Base-by-base conservation (phyloP, 2,329 filamentous ascomycete species). In the Trichoderma asperellum region DNA sequence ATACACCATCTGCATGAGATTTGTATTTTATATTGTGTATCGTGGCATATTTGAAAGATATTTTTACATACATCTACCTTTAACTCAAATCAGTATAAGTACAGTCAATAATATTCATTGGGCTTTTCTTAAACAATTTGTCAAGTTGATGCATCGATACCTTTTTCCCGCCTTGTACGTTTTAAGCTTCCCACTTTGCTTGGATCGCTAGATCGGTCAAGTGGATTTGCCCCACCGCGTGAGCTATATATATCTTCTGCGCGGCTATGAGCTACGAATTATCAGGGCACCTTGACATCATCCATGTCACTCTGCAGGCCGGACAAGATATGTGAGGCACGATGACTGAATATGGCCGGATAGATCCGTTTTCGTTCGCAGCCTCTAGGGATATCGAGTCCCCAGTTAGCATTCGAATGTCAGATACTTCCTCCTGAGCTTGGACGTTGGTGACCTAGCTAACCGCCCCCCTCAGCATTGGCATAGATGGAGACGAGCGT, bases 331-430 rank as follows among this genome's bases (percentile, higher is more conserved):
- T 37, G 35, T 52, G 55, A 61, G 52, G 24, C 47, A 69, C 57
- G 70, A 81, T 81, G 79, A 69, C 78, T 73, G 79, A 81, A 71
- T 80, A 80, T 75, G 79, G 79, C 74, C 79, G 77, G 69, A 97
- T 97, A 93, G 96, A 99, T 82, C 91, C 94, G 64, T 97, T 97
- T 81, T 97, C 94, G 35, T 98, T 98, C 83, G 94, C 93, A 74
- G 93, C 90, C 77, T 97, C 96, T 70, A 91, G 93, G 73, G 89
- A 92, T 79, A 86, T 98, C 74, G 87, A 93, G 74, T 88, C 94
- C 73, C 89, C 92, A 24, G 85, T 91, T 74, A 88, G 84, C 81
- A 83, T 91, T 75, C 87, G 88, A 79, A 89, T 91, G 88, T 89
- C 76, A 73, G 84, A 74, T 14, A 49, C 35, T 37, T 62, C 62